Conservation (phyloP, 257 asterid species). For the Ilex asprella region DNA sequence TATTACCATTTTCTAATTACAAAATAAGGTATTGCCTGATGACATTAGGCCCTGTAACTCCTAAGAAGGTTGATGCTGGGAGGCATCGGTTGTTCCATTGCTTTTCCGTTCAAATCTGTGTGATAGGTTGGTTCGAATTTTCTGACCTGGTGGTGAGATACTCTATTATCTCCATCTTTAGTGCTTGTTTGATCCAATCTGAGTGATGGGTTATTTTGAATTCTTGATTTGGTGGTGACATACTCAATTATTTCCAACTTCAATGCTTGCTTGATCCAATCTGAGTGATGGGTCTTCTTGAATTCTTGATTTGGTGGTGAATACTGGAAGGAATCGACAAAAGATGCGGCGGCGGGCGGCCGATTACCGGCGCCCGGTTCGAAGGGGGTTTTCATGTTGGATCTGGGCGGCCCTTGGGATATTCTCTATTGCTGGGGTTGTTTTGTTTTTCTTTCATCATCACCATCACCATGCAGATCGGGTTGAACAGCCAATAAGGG, state of each 20-base stretch:
- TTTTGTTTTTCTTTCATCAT: conserved; percentile 64
- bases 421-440: conserved; percentile 50
- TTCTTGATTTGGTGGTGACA: conserved; percentile 25
- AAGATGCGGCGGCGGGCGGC: conserved; percentile 93
- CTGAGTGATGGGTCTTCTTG: conserved; percentile 21
- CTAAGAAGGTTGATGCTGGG: not conserved
- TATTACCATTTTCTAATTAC: not conserved
- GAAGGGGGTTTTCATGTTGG: conserved; percentile 68
- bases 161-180: too few relatives aligned
- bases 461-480: conserved; percentile 46
- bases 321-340: conserved; percentile 28
- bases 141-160: conserved; percentile 12
- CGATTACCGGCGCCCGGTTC: conserved; percentile 87
- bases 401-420: conserved; percentile 66
- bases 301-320: conserved; percentile 29
- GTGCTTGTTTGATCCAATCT: not conserved
- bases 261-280: conserved; percentile 23
- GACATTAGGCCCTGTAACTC: not conserved
- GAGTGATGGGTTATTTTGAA: conserved; percentile 17
- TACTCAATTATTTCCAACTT: conserved; percentile 3
- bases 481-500: conserved; percentile 55
- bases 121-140: conserved; percentile 12
- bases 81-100: not conserved
- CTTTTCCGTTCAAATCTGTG: conserved; percentile 16
- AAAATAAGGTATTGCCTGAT: not conserved